Evolutionary conservation across 495 filamentous ascomycete genomes (phyloP), one percentile per base, ranked within the genome.

Genomic region (Amphirosellinia nigrospora): DNA sequence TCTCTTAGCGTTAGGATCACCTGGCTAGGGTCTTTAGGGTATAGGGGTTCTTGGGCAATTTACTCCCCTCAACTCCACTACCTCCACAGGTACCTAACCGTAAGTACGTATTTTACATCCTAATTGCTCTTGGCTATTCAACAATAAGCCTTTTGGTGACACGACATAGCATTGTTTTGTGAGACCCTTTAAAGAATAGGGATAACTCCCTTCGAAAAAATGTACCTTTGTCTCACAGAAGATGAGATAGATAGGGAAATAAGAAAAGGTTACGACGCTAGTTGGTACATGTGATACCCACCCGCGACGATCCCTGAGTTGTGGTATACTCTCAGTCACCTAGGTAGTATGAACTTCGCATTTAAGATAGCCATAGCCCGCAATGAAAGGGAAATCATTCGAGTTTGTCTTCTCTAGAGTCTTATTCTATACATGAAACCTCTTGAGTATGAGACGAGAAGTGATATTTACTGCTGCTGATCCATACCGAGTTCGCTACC

Each of bases 351-450:
- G 45, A 52, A 52, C 11, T 3, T 53, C 16, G 2, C 23, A 30
- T 30, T 28, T 28, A 6, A 30, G 30, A 6, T 53, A 53, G 26
- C 16, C 55, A 21, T 21, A 36, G 2, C 10, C 19, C 21, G 8
- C 16, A 58, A 58, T 10, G 19, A 26, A 39, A 60, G 21, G 21
- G 21, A 61, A 61, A 13, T 38, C 19, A 41, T 61, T 41, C 34
- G 6, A 41, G 7, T 3, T 32, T 28, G 10, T 41, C n/a, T 23
- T 34, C 11, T 36, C 41, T 16, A 0, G 16, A 3, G 16, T 36
- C 50, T 30, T 64, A 36, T 19, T 58, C 41, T 64, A 64, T 64
- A 46, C 36, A 13, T 26, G 11, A 30, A 19, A 62, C 21, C 36
- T 26, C n/a, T 23, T 39, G 19, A 11, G 19, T 26, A 10, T 3